Base-by-base conservation (phyloP, 495 filamentous ascomycete genomes). In the Penicillium steckii region DNA sequence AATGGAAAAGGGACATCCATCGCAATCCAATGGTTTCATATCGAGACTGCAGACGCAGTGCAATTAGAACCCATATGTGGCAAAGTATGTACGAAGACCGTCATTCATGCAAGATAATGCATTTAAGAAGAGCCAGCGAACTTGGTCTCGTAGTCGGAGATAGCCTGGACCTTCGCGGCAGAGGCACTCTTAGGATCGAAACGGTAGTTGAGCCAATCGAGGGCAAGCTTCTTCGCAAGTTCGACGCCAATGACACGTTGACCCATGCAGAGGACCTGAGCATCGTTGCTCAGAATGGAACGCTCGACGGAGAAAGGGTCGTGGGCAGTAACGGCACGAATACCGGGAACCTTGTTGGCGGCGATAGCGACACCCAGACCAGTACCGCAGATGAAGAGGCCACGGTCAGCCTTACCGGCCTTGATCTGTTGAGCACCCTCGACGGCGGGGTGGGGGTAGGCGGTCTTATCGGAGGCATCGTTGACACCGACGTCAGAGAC, bases 241-340 rank as follows among this genome's bases (percentile, higher is more conserved):
- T 95, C 90, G 25, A 91, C 62, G 1, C 90, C 90, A 23, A 95
- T 80, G 6, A 95, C 90, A 30, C 90, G 76, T 76, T 95, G 87
- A 2, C 90, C 90, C 79, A 95, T 86, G 71, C 90, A 95, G 23
- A 95, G 80, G 30, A 95, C 89, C 69, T 95, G 90, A 21, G 88
- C 88, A 70, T 95, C 85, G 70, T 93, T 93, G 74, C 86, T 90
- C 60, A 91, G 71, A 13, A 93, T 82, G 12, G 86, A 85, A 41
- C 89, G 75, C 78, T 95, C 89, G 35, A 95, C 89, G 41, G 80
- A 85, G 74, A 90, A 94, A 46, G 83, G 83, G 70, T 95, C 90
- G 71, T 95, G 89, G 7, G 90, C 90, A 26, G 89, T 95, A 27
- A 95, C 90, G 17, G 90, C 90, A 35, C 90, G 78, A 55, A 95